Base-by-base conservation (phyloP, 2,329 filamentous ascomycete species). In the Akanthomyces dipterigenus region DNA sequence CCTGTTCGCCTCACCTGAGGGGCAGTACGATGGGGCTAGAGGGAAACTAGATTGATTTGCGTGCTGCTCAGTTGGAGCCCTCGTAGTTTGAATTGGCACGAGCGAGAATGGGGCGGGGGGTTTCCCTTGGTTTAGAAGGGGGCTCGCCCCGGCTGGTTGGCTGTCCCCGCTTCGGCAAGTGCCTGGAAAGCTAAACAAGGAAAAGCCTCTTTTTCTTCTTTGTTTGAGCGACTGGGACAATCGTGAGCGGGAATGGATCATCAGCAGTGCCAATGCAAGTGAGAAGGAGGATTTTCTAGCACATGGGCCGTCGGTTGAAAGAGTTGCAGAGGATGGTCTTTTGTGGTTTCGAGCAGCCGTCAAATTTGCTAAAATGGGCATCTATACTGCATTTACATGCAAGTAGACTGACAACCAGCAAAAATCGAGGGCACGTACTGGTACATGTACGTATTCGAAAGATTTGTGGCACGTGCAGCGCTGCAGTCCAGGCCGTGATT, bases 1-100 rank as follows among this genome's bases (percentile, higher is more conserved):
- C 43, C 45, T 49, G 55, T 57, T 57, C 55, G 42, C 55, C 55
- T 46, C 55, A 57, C 42, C 55, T 48, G 55, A 49, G 28, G 28
- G 55, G 42, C 20, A 57, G 34, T 14, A 49, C 31, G 45, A 48
- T 31, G 40, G 24, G 28, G 50, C 31, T 18, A 38, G 20, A 26
- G 8, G 50, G 36, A 55, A 20, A 16, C 20, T 40, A 45, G 53
- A 45, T 54, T 54, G 26, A 26, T 28, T 42, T 55, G 3, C 18
- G 31, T 24, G 36, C 18, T 38, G 12, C 20, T 34, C 50, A 53
- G 22, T 53, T 53, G 46, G 46, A 16, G 46, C 26, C n/a, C 16
- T 31, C 7, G 46, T 24, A n/a, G 46, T 28, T 54, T 40, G 34
- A 42, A 54, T 54, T 34, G n/a, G 20, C 38, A 38, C 16, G 50